phyloP scores from a whole-genome alignment of 495 filamentous ascomycete species.

The Aspergillus olivimuriae region DNA sequence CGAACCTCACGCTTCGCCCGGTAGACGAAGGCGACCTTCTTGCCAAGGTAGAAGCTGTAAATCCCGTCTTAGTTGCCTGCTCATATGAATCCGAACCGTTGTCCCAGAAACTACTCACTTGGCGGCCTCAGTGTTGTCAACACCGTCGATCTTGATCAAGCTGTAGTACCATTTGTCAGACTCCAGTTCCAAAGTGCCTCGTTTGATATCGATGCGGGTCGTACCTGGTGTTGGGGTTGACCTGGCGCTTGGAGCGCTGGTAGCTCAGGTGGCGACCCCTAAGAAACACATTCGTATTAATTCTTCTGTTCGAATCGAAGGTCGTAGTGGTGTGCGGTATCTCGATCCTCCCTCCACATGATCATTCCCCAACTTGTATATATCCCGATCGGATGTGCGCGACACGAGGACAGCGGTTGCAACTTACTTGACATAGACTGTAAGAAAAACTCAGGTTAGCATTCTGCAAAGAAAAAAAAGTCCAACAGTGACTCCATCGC shows the following conservation, averaged over 20 bases:
- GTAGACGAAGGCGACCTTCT: slow-evolving; percentile 97
- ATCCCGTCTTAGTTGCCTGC: slow-evolving; percentile 19
- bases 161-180: slow-evolving; percentile 30
- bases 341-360: slow-evolving; percentile 10
- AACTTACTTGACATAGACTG: slow-evolving; percentile 94
- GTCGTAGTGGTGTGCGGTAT: slow-evolving; percentile 9
- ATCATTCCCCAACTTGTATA: slow-evolving; percentile 9
- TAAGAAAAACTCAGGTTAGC: slow-evolving; percentile 30
- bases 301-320: slow-evolving; percentile 15
- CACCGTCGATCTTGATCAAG: slow-evolving; percentile 96
- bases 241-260: slow-evolving; percentile 79
- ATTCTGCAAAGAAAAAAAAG: slow-evolving; percentile 3
- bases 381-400: slow-evolving; percentile 16
- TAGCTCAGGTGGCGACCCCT: slow-evolving; percentile 93
- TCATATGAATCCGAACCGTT: background rate
- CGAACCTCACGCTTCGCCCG: slow-evolving; percentile 84
- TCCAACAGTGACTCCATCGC: slow-evolving; percentile 5
- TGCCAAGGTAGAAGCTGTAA: slow-evolving; percentile 79
- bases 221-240: slow-evolving; percentile 71
- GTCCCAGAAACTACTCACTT: slow-evolving; percentile 49
- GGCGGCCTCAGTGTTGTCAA: slow-evolving; percentile 78
- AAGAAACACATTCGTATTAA: slow-evolving; percentile 34
- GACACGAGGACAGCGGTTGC: slow-evolving; percentile 15
- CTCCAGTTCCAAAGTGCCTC: slow-evolving; percentile 14
- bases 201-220: slow-evolving; percentile 12